These are phyloP conservation scores for Ambrosiella beaveri DNA, from an alignment of 2,329 filamentous ascomycete genomes.

Conservation along the genomic window DNA sequence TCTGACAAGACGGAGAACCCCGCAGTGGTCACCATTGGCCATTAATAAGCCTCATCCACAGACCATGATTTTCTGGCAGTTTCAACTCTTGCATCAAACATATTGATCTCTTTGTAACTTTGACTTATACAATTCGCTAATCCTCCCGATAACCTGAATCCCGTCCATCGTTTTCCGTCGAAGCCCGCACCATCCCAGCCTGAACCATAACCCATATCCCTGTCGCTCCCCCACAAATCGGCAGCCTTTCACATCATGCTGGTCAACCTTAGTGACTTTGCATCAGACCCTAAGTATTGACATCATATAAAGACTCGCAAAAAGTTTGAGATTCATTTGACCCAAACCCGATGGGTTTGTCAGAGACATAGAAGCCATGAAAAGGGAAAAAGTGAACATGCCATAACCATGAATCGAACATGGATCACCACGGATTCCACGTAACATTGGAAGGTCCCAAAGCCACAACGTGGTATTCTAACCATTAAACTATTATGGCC, in stretches of 20 bases:
- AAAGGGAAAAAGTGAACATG: neutral
- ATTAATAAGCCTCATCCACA: too few relatives aligned
- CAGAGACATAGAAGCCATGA: neutral
- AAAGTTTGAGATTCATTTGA: neutral
- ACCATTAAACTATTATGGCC: constrained; percentile 1
- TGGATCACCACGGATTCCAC: neutral
- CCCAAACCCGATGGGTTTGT: neutral
- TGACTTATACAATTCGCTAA: neutral
- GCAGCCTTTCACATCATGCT: too few relatives aligned
- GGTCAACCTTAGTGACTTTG: too few relatives aligned
- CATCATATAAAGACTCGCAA: too few relatives aligned
- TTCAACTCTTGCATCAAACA: neutral
- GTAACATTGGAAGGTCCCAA: neutral
- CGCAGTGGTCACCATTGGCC: too few relatives aligned
- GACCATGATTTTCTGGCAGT: too few relatives aligned
- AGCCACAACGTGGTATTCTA: neutral
- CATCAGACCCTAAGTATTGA: too few relatives aligned
- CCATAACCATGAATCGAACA: constrained; percentile 1
- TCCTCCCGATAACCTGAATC: neutral
- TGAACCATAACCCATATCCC: neutral
- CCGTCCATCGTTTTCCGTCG: neutral
- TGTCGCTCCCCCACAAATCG: too few relatives aligned
- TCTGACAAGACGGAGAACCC: too few relatives aligned
- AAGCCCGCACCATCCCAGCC: neutral
- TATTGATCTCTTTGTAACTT: neutral